Conservation (phyloP, 2,329 filamentous ascomycete species). For the Neofusicoccum ribis region DNA sequence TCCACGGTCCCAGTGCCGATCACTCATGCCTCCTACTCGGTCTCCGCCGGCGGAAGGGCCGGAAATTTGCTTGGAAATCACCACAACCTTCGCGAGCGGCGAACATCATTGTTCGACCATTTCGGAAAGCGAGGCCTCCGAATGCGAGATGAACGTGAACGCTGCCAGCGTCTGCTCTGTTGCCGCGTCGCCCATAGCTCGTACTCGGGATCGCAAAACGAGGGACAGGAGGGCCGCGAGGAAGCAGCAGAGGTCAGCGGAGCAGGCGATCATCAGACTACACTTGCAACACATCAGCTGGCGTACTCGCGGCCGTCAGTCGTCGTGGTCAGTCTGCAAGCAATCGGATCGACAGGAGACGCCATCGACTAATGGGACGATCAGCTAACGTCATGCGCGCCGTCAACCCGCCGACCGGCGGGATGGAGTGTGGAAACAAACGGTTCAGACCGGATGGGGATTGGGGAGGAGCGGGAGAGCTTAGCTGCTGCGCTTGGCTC, state of each 20-base stretch:
- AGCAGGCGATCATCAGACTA: neutral
- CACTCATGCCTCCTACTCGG: neutral
- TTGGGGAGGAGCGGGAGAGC: neutral
- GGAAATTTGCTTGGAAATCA: neutral
- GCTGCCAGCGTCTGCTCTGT: no score
- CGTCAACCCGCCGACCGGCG: neutral
- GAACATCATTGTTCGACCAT: neutral
- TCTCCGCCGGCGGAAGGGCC: neutral
- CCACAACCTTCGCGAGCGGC: neutral
- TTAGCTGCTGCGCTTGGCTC: neutral
- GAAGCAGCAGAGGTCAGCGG: neutral
- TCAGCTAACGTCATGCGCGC: neutral
- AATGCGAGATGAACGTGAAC: no score
- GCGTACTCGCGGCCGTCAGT: neutral
- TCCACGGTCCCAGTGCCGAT: neutral
- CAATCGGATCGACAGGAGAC: neutral
- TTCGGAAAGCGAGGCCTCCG: no score
- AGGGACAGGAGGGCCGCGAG: neutral
- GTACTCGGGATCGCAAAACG: neutral
- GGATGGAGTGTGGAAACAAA: neutral
- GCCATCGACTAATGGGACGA: neutral
- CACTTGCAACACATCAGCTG: neutral
- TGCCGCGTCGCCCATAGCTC: neutral
- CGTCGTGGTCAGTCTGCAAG: neutral
- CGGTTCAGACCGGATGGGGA: neutral